These are phyloP conservation scores for Sinapis alba DNA, from an alignment of 441 rosid genomes.

Conservation along the genomic window DNA sequence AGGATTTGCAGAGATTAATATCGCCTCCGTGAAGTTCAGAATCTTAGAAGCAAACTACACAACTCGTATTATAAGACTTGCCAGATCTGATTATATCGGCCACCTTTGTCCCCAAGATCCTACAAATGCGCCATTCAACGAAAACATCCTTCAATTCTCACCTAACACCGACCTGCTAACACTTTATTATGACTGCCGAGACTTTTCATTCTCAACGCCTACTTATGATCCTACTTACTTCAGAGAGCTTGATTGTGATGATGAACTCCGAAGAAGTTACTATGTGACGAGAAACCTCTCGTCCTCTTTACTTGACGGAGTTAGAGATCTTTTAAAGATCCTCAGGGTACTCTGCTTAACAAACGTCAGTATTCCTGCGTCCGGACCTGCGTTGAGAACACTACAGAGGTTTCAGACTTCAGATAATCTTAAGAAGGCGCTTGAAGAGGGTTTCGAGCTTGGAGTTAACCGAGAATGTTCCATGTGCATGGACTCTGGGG, in stretches of 20 bases:
- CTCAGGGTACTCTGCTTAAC: conserved; percentile 19
- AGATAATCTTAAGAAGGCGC: conserved; percentile 20
- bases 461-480: conserved; percentile 35
- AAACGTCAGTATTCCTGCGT: conserved; percentile 35
- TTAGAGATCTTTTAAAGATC: background rate
- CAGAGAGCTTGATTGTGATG: conserved; percentile 1
- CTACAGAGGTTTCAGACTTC: background rate
- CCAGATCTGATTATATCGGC: conserved; percentile 33
- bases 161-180: conserved; percentile 21
- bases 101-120: conserved; percentile 37
- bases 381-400: background rate
- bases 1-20: conserved; percentile 10
- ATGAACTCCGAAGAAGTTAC: background rate
- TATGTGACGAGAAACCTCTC: conserved; percentile 23
- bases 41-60: background rate
- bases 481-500: conserved; percentile 34
- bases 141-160: background rate
- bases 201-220: background rate
- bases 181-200: conserved; percentile 30
- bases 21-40: conserved; percentile 6
- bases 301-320: background rate
- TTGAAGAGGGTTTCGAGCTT: conserved; percentile 46
- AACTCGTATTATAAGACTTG: conserved; percentile 7
- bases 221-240: background rate
- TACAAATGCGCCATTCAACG: background rate